These are phyloP conservation scores for Epichloe bromicola DNA, from an alignment of 2,329 filamentous ascomycete genomes.

Conservation along the genomic window DNA sequence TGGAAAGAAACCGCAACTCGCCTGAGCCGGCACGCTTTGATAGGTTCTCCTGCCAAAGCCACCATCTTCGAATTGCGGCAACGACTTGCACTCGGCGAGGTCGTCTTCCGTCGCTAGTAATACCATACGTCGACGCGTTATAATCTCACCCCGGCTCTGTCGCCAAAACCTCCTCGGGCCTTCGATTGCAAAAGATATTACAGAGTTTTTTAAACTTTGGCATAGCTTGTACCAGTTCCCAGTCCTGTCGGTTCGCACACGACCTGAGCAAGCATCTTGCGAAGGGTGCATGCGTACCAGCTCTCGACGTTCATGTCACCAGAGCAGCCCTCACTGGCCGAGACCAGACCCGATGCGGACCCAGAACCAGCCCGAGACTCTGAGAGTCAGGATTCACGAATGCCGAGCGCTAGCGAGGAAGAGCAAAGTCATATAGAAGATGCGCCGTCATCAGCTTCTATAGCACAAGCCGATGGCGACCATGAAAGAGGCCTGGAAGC, in stretches of 20 bases:
- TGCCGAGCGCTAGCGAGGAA: neutral
- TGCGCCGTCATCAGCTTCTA: neutral
- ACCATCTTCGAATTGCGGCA: neutral
- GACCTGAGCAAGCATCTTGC: neutral
- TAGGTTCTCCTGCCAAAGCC: neutral
- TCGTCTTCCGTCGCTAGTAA: neutral
- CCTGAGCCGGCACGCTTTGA: neutral
- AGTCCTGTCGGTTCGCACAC: neutral
- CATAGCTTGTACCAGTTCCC: neutral
- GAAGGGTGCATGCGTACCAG: neutral
- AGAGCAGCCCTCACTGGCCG: constrained; percentile 3
- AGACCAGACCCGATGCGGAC: constrained; percentile 5
- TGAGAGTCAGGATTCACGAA: neutral
- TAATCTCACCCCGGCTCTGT: neutral
- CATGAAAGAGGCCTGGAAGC: neutral
- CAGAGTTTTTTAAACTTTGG: neutral
- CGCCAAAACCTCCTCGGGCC: neutral
- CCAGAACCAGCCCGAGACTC: neutral
- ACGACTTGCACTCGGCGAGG: neutral
- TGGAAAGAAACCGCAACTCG: neutral
- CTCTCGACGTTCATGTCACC: constrained; percentile 7
- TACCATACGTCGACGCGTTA: neutral
- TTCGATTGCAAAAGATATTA: too few relatives aligned
- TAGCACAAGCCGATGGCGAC: neutral
- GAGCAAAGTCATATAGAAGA: neutral